Percentiles rank a stretch among this genome's conserved stretches.
Conservation (phyloP, 192 early-diverging fungal species). For the Pilaira anomala region DNA sequence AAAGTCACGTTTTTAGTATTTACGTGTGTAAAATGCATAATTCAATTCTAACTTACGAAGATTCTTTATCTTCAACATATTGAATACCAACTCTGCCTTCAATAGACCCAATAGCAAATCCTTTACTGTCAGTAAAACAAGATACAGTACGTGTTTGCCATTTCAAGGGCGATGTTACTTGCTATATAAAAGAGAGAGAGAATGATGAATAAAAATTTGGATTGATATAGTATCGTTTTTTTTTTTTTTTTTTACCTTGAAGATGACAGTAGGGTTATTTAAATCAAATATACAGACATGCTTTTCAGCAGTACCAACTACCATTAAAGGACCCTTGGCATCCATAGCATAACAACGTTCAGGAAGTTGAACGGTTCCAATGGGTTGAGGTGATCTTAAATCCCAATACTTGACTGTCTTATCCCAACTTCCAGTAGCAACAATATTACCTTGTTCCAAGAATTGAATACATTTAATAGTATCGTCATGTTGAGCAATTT, state of each 20-base stretch:
- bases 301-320: slow-evolving; percentile 91
- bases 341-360: slow-evolving; percentile 95
- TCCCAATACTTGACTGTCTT: slow-evolving; percentile 98
- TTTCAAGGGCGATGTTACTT: slow-evolving; percentile 63
- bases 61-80: slow-evolving; percentile 83
- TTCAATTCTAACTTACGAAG: slow-evolving; percentile 30
- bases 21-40: not conserved
- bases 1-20: not conserved
- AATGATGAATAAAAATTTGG: not conserved
- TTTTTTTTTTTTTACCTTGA: slow-evolving; percentile 61
- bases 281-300: slow-evolving; percentile 80
- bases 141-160: slow-evolving; percentile 82
- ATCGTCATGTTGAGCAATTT: slow-evolving; percentile 89
- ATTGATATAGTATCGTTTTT: not conserved
- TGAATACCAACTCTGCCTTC: slow-evolving; percentile 94
- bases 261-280: slow-evolving; percentile 68
- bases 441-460: slow-evolving; percentile 66
- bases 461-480: slow-evolving; percentile 79
- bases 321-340: slow-evolving; percentile 70
- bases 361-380: slow-evolving; percentile 68
- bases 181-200: slow-evolving; percentile 18
- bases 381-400: slow-evolving; percentile 70
- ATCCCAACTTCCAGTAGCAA: slow-evolving; percentile 94
- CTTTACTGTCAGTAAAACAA: slow-evolving; percentile 74
- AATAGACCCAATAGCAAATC: slow-evolving; percentile 90